Conservation (phyloP, 768 basidiomycete species). For the Naganishia vaughanmartiniae region DNA sequence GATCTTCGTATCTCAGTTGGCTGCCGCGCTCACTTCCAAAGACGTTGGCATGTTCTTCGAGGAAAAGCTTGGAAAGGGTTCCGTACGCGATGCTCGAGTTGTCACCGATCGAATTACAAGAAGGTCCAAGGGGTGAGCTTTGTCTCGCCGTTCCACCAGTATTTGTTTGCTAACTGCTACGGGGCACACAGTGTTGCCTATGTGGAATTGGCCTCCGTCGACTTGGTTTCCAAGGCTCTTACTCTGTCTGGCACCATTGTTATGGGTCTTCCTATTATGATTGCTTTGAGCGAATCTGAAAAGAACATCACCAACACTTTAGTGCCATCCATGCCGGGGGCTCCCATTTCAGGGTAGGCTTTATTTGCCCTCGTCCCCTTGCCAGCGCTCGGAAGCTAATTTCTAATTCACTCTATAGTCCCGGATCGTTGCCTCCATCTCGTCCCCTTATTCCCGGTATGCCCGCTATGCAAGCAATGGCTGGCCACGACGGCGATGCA, state of each 20-base stretch:
- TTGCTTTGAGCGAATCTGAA: slow-evolving; percentile 95
- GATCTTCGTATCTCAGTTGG: slow-evolving; percentile 96
- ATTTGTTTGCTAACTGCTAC: neutral
- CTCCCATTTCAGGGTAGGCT: slow-evolving; percentile 28
- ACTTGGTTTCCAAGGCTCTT: slow-evolving; percentile 86
- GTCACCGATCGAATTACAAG: slow-evolving; percentile 92
- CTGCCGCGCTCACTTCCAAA: slow-evolving; percentile 90
- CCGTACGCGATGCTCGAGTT: slow-evolving; percentile 92
- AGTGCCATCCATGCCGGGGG: slow-evolving; percentile 29
- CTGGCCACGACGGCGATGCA: slow-evolving; percentile 62
- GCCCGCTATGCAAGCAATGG: slow-evolving; percentile 59
- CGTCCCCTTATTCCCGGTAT: slow-evolving; percentile 40
- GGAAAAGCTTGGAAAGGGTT: slow-evolving; percentile 87
- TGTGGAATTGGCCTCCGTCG: slow-evolving; percentile 89
- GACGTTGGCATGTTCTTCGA: slow-evolving; percentile 99
- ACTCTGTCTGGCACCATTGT: slow-evolving; percentile 79
- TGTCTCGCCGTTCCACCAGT: slow-evolving; percentile 5
- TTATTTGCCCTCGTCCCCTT: neutral
- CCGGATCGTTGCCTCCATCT: slow-evolving; percentile 43
- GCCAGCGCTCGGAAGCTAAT: slow-evolving; percentile 1
- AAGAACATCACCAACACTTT: slow-evolving; percentile 56
- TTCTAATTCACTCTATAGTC: slow-evolving; percentile 14
- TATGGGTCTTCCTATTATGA: slow-evolving; percentile 95
- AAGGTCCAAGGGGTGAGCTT: slow-evolving; percentile 88
- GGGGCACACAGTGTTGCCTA: slow-evolving; percentile 75